Percentiles rank a stretch among this genome's conserved stretches.
phyloP scores from a whole-genome alignment of 805 yeast species.

The Ogataea degrootiae region DNA sequence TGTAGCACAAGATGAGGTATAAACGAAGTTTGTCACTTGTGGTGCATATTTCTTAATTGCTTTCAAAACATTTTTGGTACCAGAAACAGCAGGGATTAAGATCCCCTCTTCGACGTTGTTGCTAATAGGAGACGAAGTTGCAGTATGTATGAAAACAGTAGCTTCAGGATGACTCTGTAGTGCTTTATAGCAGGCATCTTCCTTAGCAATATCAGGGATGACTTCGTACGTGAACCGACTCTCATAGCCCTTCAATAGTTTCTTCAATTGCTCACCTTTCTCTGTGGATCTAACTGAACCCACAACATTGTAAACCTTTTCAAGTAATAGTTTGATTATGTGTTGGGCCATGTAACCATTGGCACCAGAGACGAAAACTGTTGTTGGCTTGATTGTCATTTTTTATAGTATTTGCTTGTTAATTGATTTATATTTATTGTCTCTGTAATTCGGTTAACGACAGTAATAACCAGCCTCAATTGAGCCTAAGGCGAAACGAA shows the following conservation, averaged over 20 bases:
- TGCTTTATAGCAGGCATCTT: conserved; percentile 45
- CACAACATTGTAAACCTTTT: conserved; percentile 15
- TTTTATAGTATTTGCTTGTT: no score
- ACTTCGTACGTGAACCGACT: conserved; percentile 27
- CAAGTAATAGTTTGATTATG: conserved; percentile 14
- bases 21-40: conserved; percentile 43
- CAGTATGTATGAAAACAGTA: conserved; percentile 43
- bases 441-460: no score
- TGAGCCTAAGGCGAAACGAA: no score
- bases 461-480: no score
- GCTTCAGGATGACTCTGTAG: conserved; percentile 38
- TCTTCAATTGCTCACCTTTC: conserved; percentile 31
- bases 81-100: conserved; percentile 54
- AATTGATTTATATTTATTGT: no score
- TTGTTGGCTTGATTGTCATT: neutral
- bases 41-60: conserved; percentile 41
- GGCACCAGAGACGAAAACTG: conserved; percentile 20
- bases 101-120: conserved; percentile 43
- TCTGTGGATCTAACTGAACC: conserved; percentile 34
- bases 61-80: conserved; percentile 45
- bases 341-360: conserved; percentile 19
- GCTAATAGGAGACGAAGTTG: conserved; percentile 40
- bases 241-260: conserved; percentile 24
- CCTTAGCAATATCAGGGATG: conserved; percentile 31
- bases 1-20: conserved; percentile 53